phyloP scores from a whole-genome alignment of 2,329 filamentous ascomycete genomes.

The Diaporthe sp. region DNA sequence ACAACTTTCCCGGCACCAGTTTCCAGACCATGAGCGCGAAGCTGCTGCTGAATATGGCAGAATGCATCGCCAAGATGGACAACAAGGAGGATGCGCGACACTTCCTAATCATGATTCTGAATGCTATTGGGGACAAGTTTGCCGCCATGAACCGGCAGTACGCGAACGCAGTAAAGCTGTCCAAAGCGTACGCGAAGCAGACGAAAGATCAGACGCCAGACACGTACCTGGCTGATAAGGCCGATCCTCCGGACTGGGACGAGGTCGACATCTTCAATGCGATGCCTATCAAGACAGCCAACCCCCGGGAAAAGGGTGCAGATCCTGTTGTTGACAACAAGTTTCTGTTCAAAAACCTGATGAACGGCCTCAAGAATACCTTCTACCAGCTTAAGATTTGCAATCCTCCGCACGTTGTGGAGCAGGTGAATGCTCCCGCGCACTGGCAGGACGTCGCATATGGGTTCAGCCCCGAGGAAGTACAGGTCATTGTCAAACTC shows the following conservation, averaged over 20 bases:
- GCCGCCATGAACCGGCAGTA: conserved; percentile 98
- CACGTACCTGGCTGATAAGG: conserved; percentile 85
- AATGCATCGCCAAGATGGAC: conserved; percentile 93
- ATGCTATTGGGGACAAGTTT: conserved; percentile 98
- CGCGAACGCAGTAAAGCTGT: conserved; percentile 92
- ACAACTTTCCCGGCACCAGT: conserved; percentile 95
- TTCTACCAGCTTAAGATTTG: conserved; percentile 95
- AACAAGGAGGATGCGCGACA: conserved; percentile 95
- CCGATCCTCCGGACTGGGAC: conserved; percentile 90
- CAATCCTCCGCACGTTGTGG: conserved; percentile 79
- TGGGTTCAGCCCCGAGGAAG: conserved; percentile 97
- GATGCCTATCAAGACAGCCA: conserved; percentile 95
- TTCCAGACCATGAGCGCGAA: conserved; percentile 99
- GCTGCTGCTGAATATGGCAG: conserved; percentile 95
- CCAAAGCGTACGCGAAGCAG: conserved; percentile 78
- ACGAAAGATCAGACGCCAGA: conserved; percentile 73
- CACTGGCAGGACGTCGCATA: conserved; percentile 98
- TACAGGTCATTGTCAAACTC: conserved; percentile 94
- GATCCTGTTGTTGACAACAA: conserved; percentile 98
- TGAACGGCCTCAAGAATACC: conserved; percentile 95
- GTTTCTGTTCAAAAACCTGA: conserved; percentile 94
- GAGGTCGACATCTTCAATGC: conserved; percentile 98
- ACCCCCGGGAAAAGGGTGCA: conserved; percentile 86
- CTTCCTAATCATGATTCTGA: conserved; percentile 95
- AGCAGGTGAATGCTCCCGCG: conserved; percentile 79